These are phyloP conservation scores for Posidonia australis DNA, from an alignment of 106 monocot genomes.

Conservation along the genomic window DNA sequence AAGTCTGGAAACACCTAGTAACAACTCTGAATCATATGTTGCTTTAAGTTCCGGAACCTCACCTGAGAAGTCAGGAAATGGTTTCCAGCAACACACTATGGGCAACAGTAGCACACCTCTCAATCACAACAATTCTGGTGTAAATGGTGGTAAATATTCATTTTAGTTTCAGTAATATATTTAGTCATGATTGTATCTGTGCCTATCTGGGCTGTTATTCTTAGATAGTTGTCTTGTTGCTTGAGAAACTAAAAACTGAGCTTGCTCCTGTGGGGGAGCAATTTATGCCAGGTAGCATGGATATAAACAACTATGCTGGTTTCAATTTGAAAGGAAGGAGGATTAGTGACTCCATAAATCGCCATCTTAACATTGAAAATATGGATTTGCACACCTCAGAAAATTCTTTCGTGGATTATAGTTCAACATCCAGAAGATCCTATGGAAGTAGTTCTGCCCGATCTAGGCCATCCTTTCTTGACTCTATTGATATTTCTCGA, in stretches of 20 bases:
- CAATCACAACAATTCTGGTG: not conserved
- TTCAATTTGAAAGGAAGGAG: conserved; percentile 13
- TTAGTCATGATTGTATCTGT: not conserved
- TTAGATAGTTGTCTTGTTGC: not conserved
- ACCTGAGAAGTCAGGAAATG: not conserved
- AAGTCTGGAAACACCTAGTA: not conserved
- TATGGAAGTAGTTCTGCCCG: conserved; percentile 26
- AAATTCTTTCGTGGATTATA: conserved; percentile 31
- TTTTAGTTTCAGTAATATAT: not conserved
- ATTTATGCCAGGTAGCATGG: conserved; percentile 11
- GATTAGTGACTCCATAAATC: conserved; percentile 35
- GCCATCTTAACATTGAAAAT: conserved; percentile 30
- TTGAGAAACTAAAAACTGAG: conserved; percentile 1
- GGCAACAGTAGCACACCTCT: not conserved
- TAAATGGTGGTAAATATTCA: conserved; percentile 9
- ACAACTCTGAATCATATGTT: not conserved
- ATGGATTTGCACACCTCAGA: conserved; percentile 21
- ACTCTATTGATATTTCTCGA: conserved; percentile 53
- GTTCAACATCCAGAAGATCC: conserved; percentile 20
- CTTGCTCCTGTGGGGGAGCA: conserved; percentile 11
- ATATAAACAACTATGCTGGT: conserved; percentile 3
- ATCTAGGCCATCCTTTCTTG: conserved; percentile 83
- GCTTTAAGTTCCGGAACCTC: not conserved
- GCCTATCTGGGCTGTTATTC: not conserved
- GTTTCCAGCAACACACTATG: not conserved